A percentile compares a stretch with the other conserved stretches of the same genome.
Conservation (phyloP, 306 rosid genomes). For the Pachyrhizus erosus region DNA sequence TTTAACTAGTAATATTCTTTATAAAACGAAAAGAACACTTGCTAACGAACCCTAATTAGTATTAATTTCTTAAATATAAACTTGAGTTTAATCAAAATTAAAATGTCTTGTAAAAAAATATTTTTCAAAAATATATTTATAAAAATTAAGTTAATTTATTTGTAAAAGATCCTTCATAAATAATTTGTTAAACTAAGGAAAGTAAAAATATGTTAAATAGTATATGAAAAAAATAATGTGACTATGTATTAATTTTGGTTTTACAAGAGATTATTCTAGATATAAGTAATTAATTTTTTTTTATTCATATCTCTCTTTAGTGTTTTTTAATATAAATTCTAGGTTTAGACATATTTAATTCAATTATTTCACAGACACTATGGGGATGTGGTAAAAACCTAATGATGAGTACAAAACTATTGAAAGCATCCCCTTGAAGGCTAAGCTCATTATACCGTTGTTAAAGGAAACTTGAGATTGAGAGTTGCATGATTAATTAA, state of each 20-base stretch:
- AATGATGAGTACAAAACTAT: conserved; percentile 37
- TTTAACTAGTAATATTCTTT: not conserved
- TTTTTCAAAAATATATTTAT: too few relatives aligned
- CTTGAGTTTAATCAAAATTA: not conserved
- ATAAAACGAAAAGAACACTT: not conserved
- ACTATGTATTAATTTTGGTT: not conserved
- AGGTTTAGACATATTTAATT: conserved; percentile 6
- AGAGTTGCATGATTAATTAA: conserved; percentile 34
- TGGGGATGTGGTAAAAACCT: conserved; percentile 27
- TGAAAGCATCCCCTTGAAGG: conserved; percentile 38
- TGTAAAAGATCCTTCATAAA: not conserved
- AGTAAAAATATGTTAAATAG: not conserved
- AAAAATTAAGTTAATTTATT: too few relatives aligned
- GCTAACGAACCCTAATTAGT: not conserved
- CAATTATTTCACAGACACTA: not conserved
- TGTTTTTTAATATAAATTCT: not conserved
- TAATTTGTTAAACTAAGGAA: not conserved
- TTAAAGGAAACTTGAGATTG: conserved; percentile 32
- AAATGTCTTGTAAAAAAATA: not conserved
- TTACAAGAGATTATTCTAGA: not conserved
- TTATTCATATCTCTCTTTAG: not conserved
- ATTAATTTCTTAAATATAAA: not conserved
- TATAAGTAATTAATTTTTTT: not conserved
- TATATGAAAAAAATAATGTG: not conserved
- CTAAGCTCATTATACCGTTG: conserved; percentile 31